Evolutionary conservation across 768 basidiomycete genomes (phyloP), one percentile per base, ranked within the genome.

Genomic region (Sistotremastrum suecicum): DNA sequence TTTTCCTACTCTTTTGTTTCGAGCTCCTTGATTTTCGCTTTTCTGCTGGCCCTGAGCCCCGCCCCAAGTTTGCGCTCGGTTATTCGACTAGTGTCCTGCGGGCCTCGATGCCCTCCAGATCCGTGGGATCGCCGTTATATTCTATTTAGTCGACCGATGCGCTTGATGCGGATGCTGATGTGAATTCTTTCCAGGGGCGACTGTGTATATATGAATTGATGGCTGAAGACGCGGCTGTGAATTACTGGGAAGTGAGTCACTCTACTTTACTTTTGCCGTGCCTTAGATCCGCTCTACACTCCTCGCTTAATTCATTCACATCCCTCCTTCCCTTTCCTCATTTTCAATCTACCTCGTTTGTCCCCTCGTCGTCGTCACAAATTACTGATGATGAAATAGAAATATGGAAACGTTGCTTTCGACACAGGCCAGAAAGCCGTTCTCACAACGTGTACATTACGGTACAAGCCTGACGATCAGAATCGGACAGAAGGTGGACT

Each of bases 191-290:
- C 9, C 57, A 88, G 71, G 94, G 94, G 3, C 82, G 88, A 35
- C 63, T 95, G 28, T 94, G 91, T 56, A 95, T 99, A 47, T 98
- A 95, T 63, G 94, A 98, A 61, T 74, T 98, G 41, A 95, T 99
- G 92, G 84, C 91, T 1, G 94, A 99, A 61, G 91, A 94, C 58
- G 83, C 81, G 1, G 90, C 91, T 3, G 91, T 95, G 37, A 90
- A 92, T 59, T 97, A 95, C 56, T 97, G 90, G 89, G 92, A 98
- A 78, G 89, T 83, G 34, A 20, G 20, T 20, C 20, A 20, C 20
- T 20, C 20, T 20, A 20, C 20, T 72, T 54, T n/a, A n/a, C 37
- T 72, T 54, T 29, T 35, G 20, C 37, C 28, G 55, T 48, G 34
- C 29, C 12, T 30, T 50, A 11, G 10, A 32, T 34, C 38, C 40